Evolutionary conservation across 768 basidiomycete genomes (phyloP), one percentile per base, ranked within the genome.

Genomic region (Dioszegia aurantiaca): DNA sequence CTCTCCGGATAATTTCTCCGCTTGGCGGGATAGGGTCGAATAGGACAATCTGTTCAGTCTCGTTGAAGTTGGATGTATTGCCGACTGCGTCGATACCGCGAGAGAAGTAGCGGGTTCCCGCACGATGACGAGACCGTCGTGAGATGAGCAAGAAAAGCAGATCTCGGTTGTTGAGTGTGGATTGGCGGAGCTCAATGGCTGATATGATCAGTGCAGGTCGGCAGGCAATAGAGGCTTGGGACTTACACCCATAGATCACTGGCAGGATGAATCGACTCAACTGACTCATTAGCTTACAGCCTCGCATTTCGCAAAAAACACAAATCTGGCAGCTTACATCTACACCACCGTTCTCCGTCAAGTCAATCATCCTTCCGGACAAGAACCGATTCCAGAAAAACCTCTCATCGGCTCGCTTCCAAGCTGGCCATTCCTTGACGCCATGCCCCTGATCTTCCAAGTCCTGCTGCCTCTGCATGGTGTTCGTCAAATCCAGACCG

Each of bases 361-460:
- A 70, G 72, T 84, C 84, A 56, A 87, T 86, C 60, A 90, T 78
- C 63, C 82, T 81, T 14, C 81, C 78, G 60, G 86, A 85, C 58
- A 87, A 70, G 47, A 62, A 88, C 84, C 85, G 88, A 77, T 99
- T 99, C 94, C 94, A 99, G 78, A 98, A 98, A 79, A 99, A 99
- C 62, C 93, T 83, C 70, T 95, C 91, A 64, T 99, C 95, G 37
- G 86, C 87, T 87, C 93, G 67, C 52, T 63, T 67, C 75, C 75
- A 77, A 27, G 72, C 53, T 1, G 72, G 72, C 51, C 48, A 44
- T 1, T 60, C 39, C 12, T 56, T 47, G n/a, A 55, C 58, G 6
- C 63, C 63, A 79, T 86, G 23, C 78, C 80, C 24, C 76, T 44
- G 77, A 45, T 84, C 81, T 47, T 80, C 80, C 10, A 80, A 78